A percentile compares a stretch with the other conserved stretches of the same genome.
Conservation (phyloP, 306 rosid genomes). For the Cucurbita moschata region DNA sequence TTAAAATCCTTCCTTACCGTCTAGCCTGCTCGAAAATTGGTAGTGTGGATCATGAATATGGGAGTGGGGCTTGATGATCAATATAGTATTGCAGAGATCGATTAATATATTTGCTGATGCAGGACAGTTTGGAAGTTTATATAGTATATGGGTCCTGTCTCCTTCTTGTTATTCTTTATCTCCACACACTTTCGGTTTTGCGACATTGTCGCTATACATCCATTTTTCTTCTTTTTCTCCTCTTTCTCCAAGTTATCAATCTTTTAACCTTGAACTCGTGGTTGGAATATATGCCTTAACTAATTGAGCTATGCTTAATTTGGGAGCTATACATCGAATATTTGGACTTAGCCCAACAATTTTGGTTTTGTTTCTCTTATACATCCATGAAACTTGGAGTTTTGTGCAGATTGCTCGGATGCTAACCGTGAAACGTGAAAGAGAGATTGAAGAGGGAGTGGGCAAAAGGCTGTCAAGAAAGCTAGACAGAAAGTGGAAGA, state of each 20-base stretch:
- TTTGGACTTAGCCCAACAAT: not conserved
- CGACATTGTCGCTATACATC: too few relatives aligned
- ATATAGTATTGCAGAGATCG: not conserved
- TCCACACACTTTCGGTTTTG: not conserved
- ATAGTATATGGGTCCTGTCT: not conserved
- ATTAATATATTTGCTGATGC: not conserved
- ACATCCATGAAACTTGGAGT: not conserved
- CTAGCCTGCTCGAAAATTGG: not conserved
- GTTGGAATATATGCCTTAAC: too few relatives aligned
- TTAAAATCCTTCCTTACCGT: not conserved
- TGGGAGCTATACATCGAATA: not conserved
- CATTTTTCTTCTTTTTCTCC: too few relatives aligned
- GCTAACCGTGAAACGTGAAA: conserved; percentile 86
- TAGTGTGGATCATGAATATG: not conserved
- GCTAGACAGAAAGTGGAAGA: conserved; percentile 77
- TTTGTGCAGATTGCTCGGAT: conserved; percentile 61
- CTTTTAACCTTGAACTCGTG: too few relatives aligned
- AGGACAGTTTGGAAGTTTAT: not conserved
- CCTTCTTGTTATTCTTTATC: not conserved
- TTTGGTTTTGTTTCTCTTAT: not conserved
- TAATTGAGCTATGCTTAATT: too few relatives aligned
- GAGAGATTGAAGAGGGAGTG: conserved; percentile 82
- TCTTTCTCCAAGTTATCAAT: too few relatives aligned
- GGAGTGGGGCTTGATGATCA: not conserved
- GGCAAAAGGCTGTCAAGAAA: conserved; percentile 79